Evolutionary conservation across 176 grass and related monocot species (phyloP).

Genomic region (Cenchrus fungigraminus): DNA sequence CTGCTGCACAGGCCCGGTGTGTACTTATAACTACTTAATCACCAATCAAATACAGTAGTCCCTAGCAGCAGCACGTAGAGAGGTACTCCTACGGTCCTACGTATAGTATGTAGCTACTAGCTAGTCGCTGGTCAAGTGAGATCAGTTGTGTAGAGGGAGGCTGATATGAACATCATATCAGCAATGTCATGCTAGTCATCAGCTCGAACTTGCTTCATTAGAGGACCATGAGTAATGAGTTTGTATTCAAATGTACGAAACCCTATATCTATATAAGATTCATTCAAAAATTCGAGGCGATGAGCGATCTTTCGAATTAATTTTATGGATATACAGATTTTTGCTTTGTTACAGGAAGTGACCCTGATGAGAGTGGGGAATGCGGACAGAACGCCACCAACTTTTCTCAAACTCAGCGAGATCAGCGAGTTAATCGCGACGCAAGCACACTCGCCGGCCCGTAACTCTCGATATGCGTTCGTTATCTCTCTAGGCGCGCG

Average conservation of each 20-base stretch:
- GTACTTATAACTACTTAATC: neutral
- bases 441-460: neutral
- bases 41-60: neutral
- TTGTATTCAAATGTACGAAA: too few species aligned
- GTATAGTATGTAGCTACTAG: neutral
- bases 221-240: too few species aligned
- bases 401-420: constrained; percentile 28
- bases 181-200: neutral
- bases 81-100: too few species aligned
- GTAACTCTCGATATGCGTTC: constrained; percentile 39
- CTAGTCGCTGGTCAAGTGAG: too few species aligned
- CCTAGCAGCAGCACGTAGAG: neutral
- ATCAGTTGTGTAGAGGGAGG: neutral
- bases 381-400: neutral
- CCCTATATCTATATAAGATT: too few species aligned
- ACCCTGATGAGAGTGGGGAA: neutral
- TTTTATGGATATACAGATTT: too few species aligned
- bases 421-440: neutral
- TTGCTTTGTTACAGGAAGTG: too few species aligned
- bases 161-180: neutral
- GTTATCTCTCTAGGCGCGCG: constrained; percentile 26
- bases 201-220: too few species aligned
- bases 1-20: neutral
- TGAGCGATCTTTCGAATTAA: too few species aligned
- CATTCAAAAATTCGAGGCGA: too few species aligned